Percentiles rank a stretch among this genome's conserved stretches.
These are phyloP conservation scores for Penicillium pancosmium DNA, from an alignment of 495 filamentous ascomycete species.

Conservation along the genomic window DNA sequence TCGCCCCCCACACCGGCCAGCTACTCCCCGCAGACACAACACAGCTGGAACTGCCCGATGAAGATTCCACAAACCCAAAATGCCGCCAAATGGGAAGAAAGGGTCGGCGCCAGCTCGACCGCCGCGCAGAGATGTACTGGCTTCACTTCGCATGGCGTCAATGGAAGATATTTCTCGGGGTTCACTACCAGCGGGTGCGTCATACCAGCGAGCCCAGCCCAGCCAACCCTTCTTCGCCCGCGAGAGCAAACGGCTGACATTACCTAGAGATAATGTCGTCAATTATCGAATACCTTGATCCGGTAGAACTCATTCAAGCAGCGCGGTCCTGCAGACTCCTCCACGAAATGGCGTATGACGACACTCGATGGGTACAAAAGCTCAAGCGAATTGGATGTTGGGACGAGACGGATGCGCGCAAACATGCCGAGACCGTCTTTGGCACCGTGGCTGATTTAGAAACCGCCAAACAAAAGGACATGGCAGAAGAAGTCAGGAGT, in stretches of 20 bases:
- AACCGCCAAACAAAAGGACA: slow-evolving; percentile 53
- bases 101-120: slow-evolving; percentile 50
- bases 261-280: slow-evolving; percentile 78
- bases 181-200: slow-evolving; percentile 75
- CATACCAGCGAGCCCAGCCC: background rate
- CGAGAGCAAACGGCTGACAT: slow-evolving; percentile 20
- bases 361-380: slow-evolving; percentile 88
- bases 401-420: slow-evolving; percentile 86
- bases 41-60: slow-evolving; percentile 30
- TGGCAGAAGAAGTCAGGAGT: slow-evolving; percentile 29
- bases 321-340: slow-evolving; percentile 87
- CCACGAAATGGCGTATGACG: slow-evolving; percentile 99
- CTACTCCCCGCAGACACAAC: slow-evolving; percentile 3
- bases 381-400: slow-evolving; percentile 86
- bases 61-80: slow-evolving; percentile 38
- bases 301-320: slow-evolving; percentile 80
- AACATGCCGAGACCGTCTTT: slow-evolving; percentile 73
- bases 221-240: background rate
- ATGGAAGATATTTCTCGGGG: slow-evolving; percentile 76
- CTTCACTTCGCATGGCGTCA: slow-evolving; percentile 71
- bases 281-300: slow-evolving; percentile 86
- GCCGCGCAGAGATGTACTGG: slow-evolving; percentile 64
- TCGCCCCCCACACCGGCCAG: background rate
- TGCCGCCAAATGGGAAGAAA: slow-evolving; percentile 71
- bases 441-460: slow-evolving; percentile 65